Evolutionary conservation across 352 stramenopile genomes (phyloP).

Genomic region (Globisporangium lucens): DNA sequence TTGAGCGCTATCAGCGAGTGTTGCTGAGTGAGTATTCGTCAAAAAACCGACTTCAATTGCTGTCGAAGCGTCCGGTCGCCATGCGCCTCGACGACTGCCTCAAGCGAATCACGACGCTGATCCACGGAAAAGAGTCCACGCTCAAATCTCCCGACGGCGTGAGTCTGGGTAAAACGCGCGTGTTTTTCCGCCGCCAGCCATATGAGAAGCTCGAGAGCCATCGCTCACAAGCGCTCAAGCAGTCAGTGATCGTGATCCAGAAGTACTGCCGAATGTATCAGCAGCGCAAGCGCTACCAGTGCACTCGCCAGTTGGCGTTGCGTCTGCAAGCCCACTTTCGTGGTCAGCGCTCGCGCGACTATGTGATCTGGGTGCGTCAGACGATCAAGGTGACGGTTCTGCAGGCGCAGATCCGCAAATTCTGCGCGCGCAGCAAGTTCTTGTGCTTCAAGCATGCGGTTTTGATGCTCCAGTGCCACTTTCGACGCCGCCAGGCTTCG

Average conservation of each 20-base stretch:
- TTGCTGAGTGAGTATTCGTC: constrained; percentile 23
- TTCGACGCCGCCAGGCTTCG: constrained; percentile 34
- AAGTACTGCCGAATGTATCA: constrained; percentile 45
- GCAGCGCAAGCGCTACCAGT: constrained; percentile 33
- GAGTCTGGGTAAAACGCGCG: constrained; percentile 87
- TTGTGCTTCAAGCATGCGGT: constrained; percentile 37
- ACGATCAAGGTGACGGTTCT: constrained; percentile 32
- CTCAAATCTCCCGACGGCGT: constrained; percentile 38
- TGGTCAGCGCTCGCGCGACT: constrained; percentile 28
- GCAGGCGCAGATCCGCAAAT: constrained; percentile 43
- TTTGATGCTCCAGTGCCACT: constrained; percentile 47
- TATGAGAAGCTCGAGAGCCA: constrained; percentile 91
- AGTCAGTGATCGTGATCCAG: constrained; percentile 50
- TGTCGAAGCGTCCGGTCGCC: constrained; percentile 13
- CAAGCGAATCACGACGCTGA: constrained; percentile 23
- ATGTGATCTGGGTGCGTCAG: constrained; percentile 42
- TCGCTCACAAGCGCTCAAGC: constrained; percentile 26
- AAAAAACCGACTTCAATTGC: not conserved
- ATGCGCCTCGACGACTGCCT: constrained; percentile 27
- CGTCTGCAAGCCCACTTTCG: constrained; percentile 43
- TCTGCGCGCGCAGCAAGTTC: constrained; percentile 35
- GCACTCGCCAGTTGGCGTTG: constrained; percentile 33
- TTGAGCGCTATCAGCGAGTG: constrained; percentile 61
- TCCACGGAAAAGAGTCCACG: constrained; percentile 24
- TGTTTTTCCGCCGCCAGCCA: constrained; percentile 93